These are phyloP conservation scores for Aspergillus bridgeri DNA, from an alignment of 495 filamentous ascomycete species.

Conservation along the genomic window DNA sequence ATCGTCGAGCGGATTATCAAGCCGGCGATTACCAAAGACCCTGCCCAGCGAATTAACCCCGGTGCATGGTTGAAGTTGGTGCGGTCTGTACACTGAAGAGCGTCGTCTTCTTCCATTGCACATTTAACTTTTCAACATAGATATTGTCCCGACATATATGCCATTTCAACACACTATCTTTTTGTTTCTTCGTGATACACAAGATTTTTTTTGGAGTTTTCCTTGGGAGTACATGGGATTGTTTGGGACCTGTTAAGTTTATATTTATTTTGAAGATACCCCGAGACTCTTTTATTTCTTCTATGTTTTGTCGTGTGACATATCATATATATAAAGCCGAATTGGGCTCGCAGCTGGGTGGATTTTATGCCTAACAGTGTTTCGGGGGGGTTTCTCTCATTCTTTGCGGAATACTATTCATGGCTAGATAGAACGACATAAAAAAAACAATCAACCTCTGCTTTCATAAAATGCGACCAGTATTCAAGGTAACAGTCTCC, in stretches of 20 bases:
- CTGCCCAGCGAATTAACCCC: conserved; percentile 31
- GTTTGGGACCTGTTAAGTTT: neutral
- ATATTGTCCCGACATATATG: neutral
- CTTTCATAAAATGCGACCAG: neutral
- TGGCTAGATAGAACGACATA: neutral
- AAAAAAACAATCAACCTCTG: neutral
- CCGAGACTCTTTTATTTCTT: neutral
- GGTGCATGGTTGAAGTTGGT: conserved; percentile 32
- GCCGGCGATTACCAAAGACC: conserved; percentile 43
- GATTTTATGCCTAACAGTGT: too few species aligned
- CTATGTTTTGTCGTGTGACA: neutral
- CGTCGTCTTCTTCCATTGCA: neutral
- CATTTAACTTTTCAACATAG: neutral
- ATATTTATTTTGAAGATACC: conserved; percentile 5
- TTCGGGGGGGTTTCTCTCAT: too few species aligned
- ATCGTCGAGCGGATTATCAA: conserved; percentile 42
- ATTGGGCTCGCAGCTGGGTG: neutral
- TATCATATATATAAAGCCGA: neutral
- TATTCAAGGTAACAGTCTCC: neutral
- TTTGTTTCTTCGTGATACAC: neutral
- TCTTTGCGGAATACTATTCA: neutral
- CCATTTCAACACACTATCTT: neutral
- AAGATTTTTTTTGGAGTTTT: neutral
- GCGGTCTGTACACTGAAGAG: conserved; percentile 1
- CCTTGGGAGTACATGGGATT: conserved; percentile 6